Conservation (phyloP, 192 early-diverging fungal genomes). For the Rhizoclosmatium globosum region DNA sequence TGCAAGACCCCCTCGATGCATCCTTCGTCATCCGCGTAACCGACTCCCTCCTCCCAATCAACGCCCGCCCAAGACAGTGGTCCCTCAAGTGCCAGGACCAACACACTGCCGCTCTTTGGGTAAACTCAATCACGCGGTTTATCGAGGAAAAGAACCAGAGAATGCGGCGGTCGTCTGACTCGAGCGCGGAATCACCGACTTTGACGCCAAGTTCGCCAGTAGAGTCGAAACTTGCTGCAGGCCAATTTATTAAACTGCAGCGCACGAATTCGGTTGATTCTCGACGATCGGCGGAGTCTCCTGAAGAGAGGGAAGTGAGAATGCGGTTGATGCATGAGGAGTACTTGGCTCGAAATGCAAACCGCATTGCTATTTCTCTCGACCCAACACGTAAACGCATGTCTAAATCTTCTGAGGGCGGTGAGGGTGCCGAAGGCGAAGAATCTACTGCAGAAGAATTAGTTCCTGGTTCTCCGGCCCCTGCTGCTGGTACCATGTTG, state of each 20-base stretch:
- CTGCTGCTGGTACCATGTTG: neutral
- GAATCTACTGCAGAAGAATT: too few species aligned
- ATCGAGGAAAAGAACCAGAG: neutral
- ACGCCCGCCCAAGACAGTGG: neutral
- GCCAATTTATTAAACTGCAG: neutral
- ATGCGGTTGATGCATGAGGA: constrained; percentile 20
- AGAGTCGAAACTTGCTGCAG: neutral
- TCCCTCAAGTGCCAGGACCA: neutral
- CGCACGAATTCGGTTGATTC: neutral
- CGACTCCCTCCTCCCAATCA: neutral
- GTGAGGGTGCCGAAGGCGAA: neutral
- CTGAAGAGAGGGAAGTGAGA: constrained; percentile 13
- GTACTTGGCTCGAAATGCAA: neutral
- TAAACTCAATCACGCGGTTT: neutral
- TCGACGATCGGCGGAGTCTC: neutral
- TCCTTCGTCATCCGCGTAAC: neutral
- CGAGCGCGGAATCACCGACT: neutral
- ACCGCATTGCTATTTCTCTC: neutral
- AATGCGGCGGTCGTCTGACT: neutral
- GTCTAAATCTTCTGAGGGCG: neutral
- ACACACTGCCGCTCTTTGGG: neutral
- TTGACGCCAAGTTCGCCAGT: neutral
- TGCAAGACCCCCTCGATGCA: neutral
- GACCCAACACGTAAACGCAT: neutral
- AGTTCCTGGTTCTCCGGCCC: neutral